Evolutionary conservation across 345 rosid genomes (phyloP), one percentile per base, ranked within the genome.

Genomic region (Camelina hispida): DNA sequence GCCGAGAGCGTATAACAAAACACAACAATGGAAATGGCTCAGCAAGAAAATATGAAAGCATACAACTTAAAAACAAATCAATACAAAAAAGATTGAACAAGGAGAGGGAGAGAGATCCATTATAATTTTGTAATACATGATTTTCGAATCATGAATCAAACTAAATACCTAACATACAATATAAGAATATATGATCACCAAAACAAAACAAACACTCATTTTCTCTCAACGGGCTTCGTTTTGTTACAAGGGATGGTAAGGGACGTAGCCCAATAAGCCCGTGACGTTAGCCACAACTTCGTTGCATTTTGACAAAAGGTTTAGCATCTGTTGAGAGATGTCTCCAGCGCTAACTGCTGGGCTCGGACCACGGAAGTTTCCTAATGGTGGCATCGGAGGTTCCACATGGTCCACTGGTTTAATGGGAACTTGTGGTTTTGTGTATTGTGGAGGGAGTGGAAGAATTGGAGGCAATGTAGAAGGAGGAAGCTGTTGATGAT

Each of bases 261-360:
- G 99, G 32, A 84, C 88, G 37, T 93, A 93, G 79, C 99, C 99
- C 62, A 93, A 80, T 75, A 86, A 18, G 78, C 96, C 88, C n/a
- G 91, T 76, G 51, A 93, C 83, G 5, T 84, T 76, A 62, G 84
- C 71, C 47, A 96, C 98, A n/a, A 93, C 97, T n/a, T 96, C 97
- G 48, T 89, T 93, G 91, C 99, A 96, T 79, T 87, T 88, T 8
- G 91, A 83, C 82, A 96, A 74, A 13, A 96, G 98, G 88, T 84
- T 88, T 51, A 96, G 86, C 99, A 96, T 96, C 87, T 91, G 97
- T 87, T 88, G 89, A 14, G 99, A 93, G 23, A 96, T 87, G 76
- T 96, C 99, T 9, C 82, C 73, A 67, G 67, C 73, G 17, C 55
- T 61, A 64, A 18, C 77, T 25, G 18, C 79, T 59, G 32, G 78